Base-by-base conservation (phyloP, 2,329 filamentous ascomycete genomes). In the Juglanconis juglandina region DNA sequence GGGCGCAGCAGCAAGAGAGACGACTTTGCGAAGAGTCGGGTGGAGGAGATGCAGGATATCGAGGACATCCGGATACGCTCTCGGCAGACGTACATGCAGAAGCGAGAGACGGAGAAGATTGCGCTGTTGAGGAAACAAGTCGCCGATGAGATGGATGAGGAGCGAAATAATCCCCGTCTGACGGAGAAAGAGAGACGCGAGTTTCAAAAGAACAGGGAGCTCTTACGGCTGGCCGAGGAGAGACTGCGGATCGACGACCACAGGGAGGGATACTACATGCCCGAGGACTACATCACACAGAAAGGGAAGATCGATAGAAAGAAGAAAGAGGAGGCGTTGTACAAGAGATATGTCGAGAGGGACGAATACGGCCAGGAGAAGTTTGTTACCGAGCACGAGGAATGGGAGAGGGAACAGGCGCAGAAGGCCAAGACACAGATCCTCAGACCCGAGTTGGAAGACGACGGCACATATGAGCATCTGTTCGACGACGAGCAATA, bases 231-330 rank as follows among this genome's bases (percentile, higher is more conserved):
- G 47, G 91, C 92, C 1, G 91, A 97, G 75, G 92, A 96, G 72
- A 84, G 94, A 30, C 78, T 94, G 58, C 85, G 85, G 48, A 96
- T 99, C 65, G 93, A 98, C 71, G 94, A 98, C 67, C 87, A 96
- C 72, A 84, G 88, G 24, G 93, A 97, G 76, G 94, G 94, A 2
- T 99, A 98, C 75, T 84, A 88, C 66, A 88, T 99, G 78, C 95
- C 94, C 0, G 93, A 97, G 65, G 92, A 97, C 72, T 96, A 96
- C 71, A 94, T 96, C 64, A 96, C 91, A 0, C 92, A 96, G 71
- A 93, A 94, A 75, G 92, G 92, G 30, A 95, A 96, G 70, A 88
- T 96, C 64, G 90, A 96, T 71, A 83, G 83, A 67, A 92, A 90
- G 72, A 90, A 90, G 71, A 98, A 98, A 72, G 86, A 95, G 64